Base-by-base conservation (phyloP, 2,329 filamentous ascomycete species). In the Colletotrichum lupini region DNA sequence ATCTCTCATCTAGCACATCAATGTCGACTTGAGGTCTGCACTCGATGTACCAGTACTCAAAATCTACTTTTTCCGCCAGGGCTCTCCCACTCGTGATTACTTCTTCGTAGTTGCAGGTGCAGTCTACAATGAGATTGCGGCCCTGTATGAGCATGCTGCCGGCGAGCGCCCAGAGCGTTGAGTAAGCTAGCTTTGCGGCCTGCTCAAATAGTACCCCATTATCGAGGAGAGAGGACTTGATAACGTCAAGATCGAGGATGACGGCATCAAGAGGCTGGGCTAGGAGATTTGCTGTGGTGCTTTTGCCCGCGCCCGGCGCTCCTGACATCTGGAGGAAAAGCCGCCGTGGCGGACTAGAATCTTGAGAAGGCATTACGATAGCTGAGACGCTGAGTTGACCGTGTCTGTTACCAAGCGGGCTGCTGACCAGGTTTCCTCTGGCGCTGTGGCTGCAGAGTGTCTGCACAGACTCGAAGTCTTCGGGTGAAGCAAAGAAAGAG, bases 251-350 rank as follows among this genome's bases (percentile, higher is more conserved):
- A 68, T 83, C 77, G 67, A 85, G 79, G 42, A 83, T 77, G 1
- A 82, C 67, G 4, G 66, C 81, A 46, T 77, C 68, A 55, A 82
- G 76, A 0, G 76, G 76, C 14, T 70, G 73, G 7, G 75, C 68
- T 0, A 84, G 77, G 0, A 80, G 75, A 12, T 66, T 76, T 2
- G 82, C 80, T 16, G 81, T 65, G 1, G 82, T 83, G 75, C 80
- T 83, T 70, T 85, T 84, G 1, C 82, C 82, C 9, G 81, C 81
- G 9, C 83, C 82, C 2, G 83, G 82, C 6, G 81, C 81, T 5
- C 82, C 82, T 2, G 82, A 82, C 80, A 84, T 83, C 57, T 83
- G 81, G 59, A 73, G 56, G 9, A 64, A 64, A 30, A 68, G 46
- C 12, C 55, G 42, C 42, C 19, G 42, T 22, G 42, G 19, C 8